A percentile compares a stretch with the other conserved stretches of the same genome.
These are phyloP conservation scores for Hippophae gyantsensis DNA, from an alignment of 306 rosid genomes.

Conservation along the genomic window DNA sequence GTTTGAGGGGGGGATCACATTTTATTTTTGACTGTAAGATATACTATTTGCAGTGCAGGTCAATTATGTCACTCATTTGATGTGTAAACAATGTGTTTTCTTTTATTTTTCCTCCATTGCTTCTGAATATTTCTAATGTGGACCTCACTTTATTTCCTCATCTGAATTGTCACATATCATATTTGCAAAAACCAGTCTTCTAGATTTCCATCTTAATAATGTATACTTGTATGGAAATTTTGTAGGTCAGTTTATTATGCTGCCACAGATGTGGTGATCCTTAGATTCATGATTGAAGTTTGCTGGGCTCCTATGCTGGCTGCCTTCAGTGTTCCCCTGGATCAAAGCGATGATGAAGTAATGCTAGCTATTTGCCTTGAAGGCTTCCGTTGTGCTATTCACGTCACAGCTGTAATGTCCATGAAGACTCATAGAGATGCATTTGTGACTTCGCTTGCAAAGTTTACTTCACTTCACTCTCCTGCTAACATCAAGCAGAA, in stretches of 20 bases:
- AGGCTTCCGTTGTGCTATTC: constrained; percentile 90
- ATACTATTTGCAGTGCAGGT: not conserved
- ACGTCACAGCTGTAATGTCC: constrained; percentile 88
- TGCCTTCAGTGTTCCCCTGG: constrained; percentile 99
- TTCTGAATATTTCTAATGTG: not conserved
- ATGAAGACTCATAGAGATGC: constrained; percentile 99
- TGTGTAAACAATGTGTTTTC: not conserved
- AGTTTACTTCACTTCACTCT: constrained; percentile 93
- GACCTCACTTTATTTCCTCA: not conserved
- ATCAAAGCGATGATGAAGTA: constrained; percentile 90
- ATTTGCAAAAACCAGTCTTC: constrained; percentile 2
- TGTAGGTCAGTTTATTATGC: constrained; percentile 95
- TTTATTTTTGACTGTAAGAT: not conserved
- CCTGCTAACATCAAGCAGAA: constrained; percentile 97
- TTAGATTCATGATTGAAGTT: constrained; percentile 91
- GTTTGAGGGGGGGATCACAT: not conserved
- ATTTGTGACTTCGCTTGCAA: constrained; percentile 96
- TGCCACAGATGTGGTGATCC: constrained; percentile 87
- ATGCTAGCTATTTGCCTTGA: constrained; percentile 81
- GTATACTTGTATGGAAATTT: constrained; percentile 20
- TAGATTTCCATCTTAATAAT: constrained; percentile 2
- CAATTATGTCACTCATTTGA: not conserved
- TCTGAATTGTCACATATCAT: constrained; percentile 1
- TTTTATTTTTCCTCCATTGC: not conserved
- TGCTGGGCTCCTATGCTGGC: constrained; percentile 99